Evolutionary conservation across 441 rosid genomes (phyloP).

Genomic region (Euphorbia schlechtendalii): DNA sequence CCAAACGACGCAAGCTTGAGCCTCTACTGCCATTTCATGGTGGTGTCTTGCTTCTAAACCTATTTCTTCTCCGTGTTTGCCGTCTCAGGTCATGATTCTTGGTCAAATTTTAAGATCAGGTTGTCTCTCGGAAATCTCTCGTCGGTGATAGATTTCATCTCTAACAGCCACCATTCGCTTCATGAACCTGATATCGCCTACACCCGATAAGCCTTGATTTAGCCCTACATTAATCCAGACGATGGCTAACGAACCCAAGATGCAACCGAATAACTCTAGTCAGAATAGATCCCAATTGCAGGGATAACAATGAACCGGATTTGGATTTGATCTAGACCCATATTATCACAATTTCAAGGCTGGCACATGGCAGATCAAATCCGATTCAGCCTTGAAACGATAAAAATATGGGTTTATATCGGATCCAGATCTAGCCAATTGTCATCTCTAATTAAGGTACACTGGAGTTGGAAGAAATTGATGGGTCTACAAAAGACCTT

Average conservation of each 20-base stretch:
- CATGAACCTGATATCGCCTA: constrained; percentile 88
- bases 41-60: constrained; percentile 36
- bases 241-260: constrained; percentile 84
- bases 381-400: no score
- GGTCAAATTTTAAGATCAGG: constrained; percentile 30
- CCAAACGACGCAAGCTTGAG: no score
- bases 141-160: constrained; percentile 59
- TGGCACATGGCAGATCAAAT: no score
- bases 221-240: constrained; percentile 92
- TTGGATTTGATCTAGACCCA: no score
- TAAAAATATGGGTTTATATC: no score
- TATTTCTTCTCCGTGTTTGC: constrained; percentile 24
- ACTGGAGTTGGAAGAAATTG: constrained; percentile 77
- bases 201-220: constrained; percentile 79
- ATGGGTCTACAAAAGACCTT: constrained; percentile 58
- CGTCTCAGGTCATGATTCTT: constrained; percentile 22
- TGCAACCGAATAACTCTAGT: no score
- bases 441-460: constrained; percentile 84
- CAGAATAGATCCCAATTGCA: constrained; percentile 35
- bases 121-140: constrained; percentile 40
- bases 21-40: constrained; percentile 30
- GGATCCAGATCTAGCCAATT: constrained; percentile 50
- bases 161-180: constrained; percentile 20
- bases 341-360: no score
- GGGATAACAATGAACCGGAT: constrained; percentile 61